These are phyloP conservation scores for Fusarium tricinctum DNA, from an alignment of 2,329 filamentous ascomycete genomes.

Conservation along the genomic window DNA sequence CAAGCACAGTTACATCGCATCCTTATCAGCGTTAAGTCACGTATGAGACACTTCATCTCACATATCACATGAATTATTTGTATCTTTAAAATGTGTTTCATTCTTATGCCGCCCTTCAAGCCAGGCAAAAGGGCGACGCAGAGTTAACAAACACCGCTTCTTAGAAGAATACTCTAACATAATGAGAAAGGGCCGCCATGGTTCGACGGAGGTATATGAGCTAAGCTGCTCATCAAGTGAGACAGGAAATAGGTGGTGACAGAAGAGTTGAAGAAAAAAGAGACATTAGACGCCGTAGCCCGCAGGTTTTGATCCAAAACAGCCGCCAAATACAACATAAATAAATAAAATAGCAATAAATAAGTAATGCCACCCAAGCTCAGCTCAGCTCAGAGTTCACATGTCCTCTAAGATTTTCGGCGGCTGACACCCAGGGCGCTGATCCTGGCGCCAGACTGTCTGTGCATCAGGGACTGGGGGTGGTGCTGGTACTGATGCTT, in stretches of 20 bases:
- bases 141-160: conserved; percentile 46
- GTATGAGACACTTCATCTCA: not conserved
- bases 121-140: conserved; percentile 44
- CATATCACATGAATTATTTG: not conserved
- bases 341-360: conserved; percentile 41
- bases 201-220: conserved; percentile 47
- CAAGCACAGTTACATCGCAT: too few relatives aligned
- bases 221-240: conserved; percentile 42
- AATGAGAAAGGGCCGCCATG: conserved; percentile 46
- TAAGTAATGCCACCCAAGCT: conserved; percentile 25
- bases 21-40: not conserved
- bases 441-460: conserved; percentile 74
- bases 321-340: conserved; percentile 46
- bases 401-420: conserved; percentile 51
- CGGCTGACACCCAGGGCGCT: conserved; percentile 71
- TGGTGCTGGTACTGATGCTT: conserved; percentile 60
- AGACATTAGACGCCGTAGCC: conserved; percentile 51
- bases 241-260: conserved; percentile 33
- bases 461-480: conserved; percentile 67
- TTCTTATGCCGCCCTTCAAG: conserved; percentile 38
- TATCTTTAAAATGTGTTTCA: conserved; percentile 38
- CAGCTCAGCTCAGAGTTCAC: conserved; percentile 13
- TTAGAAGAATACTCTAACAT: conserved; percentile 47
- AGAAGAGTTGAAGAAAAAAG: conserved; percentile 39
- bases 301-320: conserved; percentile 53